A percentile compares a stretch with the other conserved stretches of the same genome.
Evolutionary conservation across 805 yeast genomes (phyloP).

Genomic region (Lipomyces yamadae): DNA sequence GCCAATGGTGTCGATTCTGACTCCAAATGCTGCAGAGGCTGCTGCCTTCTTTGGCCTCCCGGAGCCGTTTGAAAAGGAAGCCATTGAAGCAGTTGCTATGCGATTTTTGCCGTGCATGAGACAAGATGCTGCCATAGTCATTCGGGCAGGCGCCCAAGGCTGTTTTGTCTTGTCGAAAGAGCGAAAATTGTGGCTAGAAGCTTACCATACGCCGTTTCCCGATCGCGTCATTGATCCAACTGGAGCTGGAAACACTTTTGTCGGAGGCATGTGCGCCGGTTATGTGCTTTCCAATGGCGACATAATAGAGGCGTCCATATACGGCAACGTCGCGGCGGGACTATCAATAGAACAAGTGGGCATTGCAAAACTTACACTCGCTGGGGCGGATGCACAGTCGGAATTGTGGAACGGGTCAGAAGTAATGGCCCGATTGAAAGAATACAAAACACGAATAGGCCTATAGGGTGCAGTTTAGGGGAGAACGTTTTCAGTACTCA

Average conservation of each 20-base stretch:
- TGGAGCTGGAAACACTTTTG: constrained; percentile 91
- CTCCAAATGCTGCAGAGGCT: constrained; percentile 88
- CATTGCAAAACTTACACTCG: constrained; percentile 45
- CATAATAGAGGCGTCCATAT: constrained; percentile 57
- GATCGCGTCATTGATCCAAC: constrained; percentile 79
- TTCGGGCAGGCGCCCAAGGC: constrained; percentile 80
- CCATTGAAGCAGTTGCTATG: constrained; percentile 53
- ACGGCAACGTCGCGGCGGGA: constrained; percentile 81
- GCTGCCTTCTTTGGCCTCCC: constrained; percentile 60
- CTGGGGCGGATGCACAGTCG: constrained; percentile 30
- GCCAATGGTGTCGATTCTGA: constrained; percentile 58
- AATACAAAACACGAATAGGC: constrained; percentile 23
- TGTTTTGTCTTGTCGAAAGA: constrained; percentile 54
- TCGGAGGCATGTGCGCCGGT: constrained; percentile 78
- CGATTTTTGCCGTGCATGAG: constrained; percentile 51
- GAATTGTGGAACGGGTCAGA: constrained; percentile 65
- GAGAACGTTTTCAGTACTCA: not conserved
- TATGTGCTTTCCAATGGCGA: constrained; percentile 51
- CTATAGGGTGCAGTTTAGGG: not conserved
- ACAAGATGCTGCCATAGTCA: constrained; percentile 56
- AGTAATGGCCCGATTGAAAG: constrained; percentile 17
- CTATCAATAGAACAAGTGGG: constrained; percentile 82
- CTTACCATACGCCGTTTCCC: constrained; percentile 62
- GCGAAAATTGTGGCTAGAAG: constrained; percentile 59
- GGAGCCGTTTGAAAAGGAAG: constrained; percentile 50